These are phyloP conservation scores for Mortierella antarctica DNA, from an alignment of 192 early-diverging fungal species.

Conservation along the genomic window DNA sequence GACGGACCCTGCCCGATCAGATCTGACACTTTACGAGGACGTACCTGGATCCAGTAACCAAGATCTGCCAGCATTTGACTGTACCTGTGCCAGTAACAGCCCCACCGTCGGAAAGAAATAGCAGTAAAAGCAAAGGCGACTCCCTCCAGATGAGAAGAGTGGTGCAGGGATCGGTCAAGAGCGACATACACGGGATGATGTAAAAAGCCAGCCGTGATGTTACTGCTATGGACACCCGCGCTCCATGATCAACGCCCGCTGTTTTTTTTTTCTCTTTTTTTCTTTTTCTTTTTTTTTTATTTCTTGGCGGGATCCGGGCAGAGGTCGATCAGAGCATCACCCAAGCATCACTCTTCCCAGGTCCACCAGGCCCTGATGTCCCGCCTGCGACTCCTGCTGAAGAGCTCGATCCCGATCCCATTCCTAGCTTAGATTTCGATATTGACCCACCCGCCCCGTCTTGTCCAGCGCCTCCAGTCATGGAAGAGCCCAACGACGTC, in stretches of 20 bases:
- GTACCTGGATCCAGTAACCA: too few relatives aligned
- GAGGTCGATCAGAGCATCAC: slow-evolving; percentile 2
- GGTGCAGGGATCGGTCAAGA: too few relatives aligned
- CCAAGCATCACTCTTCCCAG: slow-evolving; percentile 11
- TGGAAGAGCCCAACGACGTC: background rate
- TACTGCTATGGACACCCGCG: too few relatives aligned
- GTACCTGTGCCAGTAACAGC: too few relatives aligned
- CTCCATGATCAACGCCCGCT: background rate
- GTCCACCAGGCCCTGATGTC: background rate
- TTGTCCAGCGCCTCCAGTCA: background rate
- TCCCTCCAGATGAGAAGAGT: too few relatives aligned
- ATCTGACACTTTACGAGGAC: too few relatives aligned
- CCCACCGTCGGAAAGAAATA: too few relatives aligned
- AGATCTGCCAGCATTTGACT: too few relatives aligned
- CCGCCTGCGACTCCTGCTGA: background rate
- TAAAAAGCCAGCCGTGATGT: too few relatives aligned
- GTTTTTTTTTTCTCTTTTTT: background rate
- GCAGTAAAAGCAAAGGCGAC: too few relatives aligned
- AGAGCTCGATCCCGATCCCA: background rate
- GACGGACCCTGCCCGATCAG: too few relatives aligned
- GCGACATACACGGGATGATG: too few relatives aligned
- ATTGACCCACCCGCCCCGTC: slow-evolving; percentile 7
- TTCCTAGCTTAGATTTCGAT: slow-evolving; percentile 5
- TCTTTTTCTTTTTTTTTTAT: background rate
- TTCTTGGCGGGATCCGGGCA: background rate